Percentiles rank a stretch among this genome's conserved stretches.
phyloP scores from a whole-genome alignment of 2,329 filamentous ascomycete genomes.

The Mycosphaerelloides madeirae region DNA sequence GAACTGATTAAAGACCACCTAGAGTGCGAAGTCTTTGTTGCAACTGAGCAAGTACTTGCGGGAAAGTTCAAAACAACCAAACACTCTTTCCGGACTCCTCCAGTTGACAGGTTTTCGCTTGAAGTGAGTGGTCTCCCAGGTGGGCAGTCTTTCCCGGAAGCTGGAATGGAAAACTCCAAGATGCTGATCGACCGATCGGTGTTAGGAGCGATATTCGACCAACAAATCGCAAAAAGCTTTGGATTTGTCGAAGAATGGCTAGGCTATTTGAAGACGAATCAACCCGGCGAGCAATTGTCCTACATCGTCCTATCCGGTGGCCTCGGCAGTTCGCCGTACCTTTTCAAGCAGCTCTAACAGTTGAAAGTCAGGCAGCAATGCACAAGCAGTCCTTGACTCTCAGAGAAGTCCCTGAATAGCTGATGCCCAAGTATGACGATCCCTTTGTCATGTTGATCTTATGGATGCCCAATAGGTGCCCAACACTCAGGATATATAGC shows the following conservation, averaged over 20 bases:
- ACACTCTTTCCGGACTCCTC: constrained; percentile 13
- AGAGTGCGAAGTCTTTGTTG: neutral
- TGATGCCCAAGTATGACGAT: constrained; percentile 5
- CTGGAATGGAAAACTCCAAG: constrained; percentile 14
- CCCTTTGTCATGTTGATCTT: too few species aligned
- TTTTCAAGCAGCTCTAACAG: constrained; percentile 6
- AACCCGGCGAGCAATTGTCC: constrained; percentile 1
- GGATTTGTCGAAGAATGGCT: constrained; percentile 9
- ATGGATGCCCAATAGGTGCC: too few species aligned
- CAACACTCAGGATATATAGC: too few species aligned
- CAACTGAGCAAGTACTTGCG: constrained; percentile 11
- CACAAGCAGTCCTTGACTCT: too few species aligned
- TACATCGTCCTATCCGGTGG: constrained; percentile 19
- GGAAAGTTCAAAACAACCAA: constrained; percentile 15
- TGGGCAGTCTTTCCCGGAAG: constrained; percentile 8
- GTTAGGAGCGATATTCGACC: constrained; percentile 9
- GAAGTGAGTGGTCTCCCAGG: constrained; percentile 12
- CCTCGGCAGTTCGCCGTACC: constrained; percentile 17
- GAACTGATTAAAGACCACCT: constrained; percentile 6
- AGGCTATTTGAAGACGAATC: neutral
- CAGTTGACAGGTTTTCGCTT: constrained; percentile 8
- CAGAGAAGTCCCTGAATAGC: too few species aligned
- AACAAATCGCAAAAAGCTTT: constrained; percentile 8
- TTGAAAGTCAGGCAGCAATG: constrained; percentile 3
- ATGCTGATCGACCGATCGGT: neutral